phyloP scores from a whole-genome alignment of 495 filamentous ascomycete genomes.

The Aspergillus haitiensis region DNA sequence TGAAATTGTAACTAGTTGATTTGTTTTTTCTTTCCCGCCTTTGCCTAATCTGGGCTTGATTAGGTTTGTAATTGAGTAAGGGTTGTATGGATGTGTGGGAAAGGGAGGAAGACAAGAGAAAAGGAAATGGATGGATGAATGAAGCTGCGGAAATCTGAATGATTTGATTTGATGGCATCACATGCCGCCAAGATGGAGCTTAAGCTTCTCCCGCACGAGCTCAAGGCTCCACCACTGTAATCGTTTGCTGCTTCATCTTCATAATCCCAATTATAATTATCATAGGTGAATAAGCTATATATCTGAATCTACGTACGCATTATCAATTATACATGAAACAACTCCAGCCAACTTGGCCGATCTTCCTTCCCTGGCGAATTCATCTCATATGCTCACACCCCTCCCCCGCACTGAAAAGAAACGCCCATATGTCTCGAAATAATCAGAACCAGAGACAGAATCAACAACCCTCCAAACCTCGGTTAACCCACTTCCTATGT shows the following conservation, averaged over 20 bases:
- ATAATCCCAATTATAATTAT: not conserved
- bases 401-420: not conserved
- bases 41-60: not conserved
- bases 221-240: not conserved
- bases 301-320: not conserved
- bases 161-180: conserved; percentile 14
- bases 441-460: conserved; percentile 5
- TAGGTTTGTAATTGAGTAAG: not conserved
- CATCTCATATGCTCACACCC: conserved; percentile 3
- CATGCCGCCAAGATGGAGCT: conserved; percentile 19
- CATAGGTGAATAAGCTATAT: not conserved
- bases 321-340: not conserved
- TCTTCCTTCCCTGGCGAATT: not conserved
- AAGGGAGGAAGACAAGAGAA: conserved; percentile 10
- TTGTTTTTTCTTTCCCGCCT: too few species aligned
- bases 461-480: conserved; percentile 27
- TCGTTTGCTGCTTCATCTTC: not conserved
- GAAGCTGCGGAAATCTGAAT: not conserved
- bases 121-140: conserved; percentile 7
- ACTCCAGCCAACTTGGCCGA: not conserved
- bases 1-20: too few species aligned
- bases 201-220: not conserved
- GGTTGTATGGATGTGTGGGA: not conserved
- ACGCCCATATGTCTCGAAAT: conserved; percentile 11
- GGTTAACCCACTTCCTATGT: conserved; percentile 87